Base-by-base conservation (phyloP, 148 eudicot species). In the Camellia sinensis region DNA sequence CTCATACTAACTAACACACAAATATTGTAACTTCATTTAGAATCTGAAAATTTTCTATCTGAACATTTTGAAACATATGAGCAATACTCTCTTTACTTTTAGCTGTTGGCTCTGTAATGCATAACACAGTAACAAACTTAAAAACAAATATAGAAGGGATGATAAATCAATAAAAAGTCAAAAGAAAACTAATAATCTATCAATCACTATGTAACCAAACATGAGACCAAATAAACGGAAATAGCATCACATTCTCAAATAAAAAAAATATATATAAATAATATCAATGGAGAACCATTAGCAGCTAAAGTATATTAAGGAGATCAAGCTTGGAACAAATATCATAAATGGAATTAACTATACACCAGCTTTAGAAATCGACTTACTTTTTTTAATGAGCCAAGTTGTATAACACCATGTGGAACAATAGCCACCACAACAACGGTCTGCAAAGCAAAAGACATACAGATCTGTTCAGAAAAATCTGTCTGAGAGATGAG, bases 371-470 rank as follows among this genome's bases (percentile, higher is more conserved):
- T 63, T 53, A 44, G 66, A 53, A 57, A 43, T 46, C 6, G 17
- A 18, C 94, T 84, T 85, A 95, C 98, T 62, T 87, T 87, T 66
- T 90, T 86, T 54, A 91, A 74, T 80, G 98, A 93, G 83, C 97
- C 97, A 82, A 93, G 92, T 77, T 89, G 94, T 78, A 93, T 79
- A 67, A 93, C 97, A 73, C 95, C 97, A 80, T 86, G 82, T 4
- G 95, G 93, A 86, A 81, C 76, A 74, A 90, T 88, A 86, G 91
- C 88, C 77, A 87, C 92, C 77, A 89, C 89, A 76, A 83, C 90
- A 85, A 91, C 80, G 56, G 97, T 92, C 97, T 93, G 94, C 87
- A 89, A 65, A 65, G 50, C 56, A 81, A 82, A 81, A 61, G 81
- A 82, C 70, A 29, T 13, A 41, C 4, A 40, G 14, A 21, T 15